Evolutionary conservation across 2,329 filamentous ascomycete genomes (phyloP).

Genomic region (Venturia effusa): DNA sequence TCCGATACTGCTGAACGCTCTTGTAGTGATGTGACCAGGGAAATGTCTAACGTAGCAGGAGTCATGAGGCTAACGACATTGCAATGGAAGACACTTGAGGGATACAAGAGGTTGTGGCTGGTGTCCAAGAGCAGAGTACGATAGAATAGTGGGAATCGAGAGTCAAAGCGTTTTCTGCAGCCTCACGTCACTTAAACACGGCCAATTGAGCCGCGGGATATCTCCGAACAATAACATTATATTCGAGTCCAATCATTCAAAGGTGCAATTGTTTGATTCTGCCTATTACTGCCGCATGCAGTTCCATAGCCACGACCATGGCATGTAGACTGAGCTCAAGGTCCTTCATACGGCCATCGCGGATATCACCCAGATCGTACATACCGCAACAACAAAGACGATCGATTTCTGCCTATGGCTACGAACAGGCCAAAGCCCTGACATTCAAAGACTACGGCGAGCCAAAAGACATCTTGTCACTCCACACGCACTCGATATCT

Average conservation of each 20-base stretch:
- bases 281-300: neutral
- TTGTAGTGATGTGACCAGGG: too few relatives aligned
- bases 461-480: conserved; percentile 56
- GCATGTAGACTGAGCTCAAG: neutral
- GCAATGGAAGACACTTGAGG: too few relatives aligned
- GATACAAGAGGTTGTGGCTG: neutral
- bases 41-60: too few relatives aligned
- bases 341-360: neutral
- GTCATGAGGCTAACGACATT: too few relatives aligned
- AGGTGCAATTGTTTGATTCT: neutral
- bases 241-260: neutral
- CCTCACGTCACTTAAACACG: neutral
- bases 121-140: neutral
- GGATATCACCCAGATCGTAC: neutral
- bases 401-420: conserved; percentile 55
- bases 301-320: neutral
- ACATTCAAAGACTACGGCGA: conserved; percentile 66
- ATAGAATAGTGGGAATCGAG: neutral
- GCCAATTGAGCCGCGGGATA: neutral
- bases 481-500: conserved; percentile 68
- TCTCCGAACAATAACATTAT: neutral
- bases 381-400: neutral
- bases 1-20: too few relatives aligned
- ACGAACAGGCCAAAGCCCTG: conserved; percentile 76
- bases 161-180: neutral